Percentiles rank a stretch among this genome's conserved stretches.
These are phyloP conservation scores for Coemansia sp. DNA, from an alignment of 192 early-diverging fungal genomes.

Conservation along the genomic window DNA sequence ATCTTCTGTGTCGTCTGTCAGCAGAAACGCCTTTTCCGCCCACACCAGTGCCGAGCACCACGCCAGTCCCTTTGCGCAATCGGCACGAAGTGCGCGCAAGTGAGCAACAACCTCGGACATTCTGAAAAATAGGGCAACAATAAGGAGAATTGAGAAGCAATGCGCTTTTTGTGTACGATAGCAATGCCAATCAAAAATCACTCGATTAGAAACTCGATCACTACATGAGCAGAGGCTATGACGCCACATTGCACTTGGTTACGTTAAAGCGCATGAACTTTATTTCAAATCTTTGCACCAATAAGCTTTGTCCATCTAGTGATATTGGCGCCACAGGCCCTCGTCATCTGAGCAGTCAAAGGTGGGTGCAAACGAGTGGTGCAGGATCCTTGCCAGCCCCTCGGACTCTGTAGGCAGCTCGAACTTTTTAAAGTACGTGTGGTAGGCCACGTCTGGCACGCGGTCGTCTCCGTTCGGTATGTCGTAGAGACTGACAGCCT, in stretches of 20 bases:
- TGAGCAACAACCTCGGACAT: slow-evolving; percentile 39
- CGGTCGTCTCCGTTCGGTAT: slow-evolving; percentile 8
- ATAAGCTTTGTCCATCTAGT: too few species aligned
- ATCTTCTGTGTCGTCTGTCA: slow-evolving; percentile 32
- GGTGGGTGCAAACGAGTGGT: slow-evolving; percentile 25
- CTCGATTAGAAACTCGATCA: too few species aligned
- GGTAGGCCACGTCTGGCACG: slow-evolving; percentile 42
- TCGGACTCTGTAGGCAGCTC: slow-evolving; percentile 14
- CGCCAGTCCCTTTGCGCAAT: slow-evolving; percentile 38
- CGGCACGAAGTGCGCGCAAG: slow-evolving; percentile 34
- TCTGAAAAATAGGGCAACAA: too few species aligned
- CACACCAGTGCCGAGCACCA: slow-evolving; percentile 50
- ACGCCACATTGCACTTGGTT: not conserved
- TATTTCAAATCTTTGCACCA: too few species aligned
- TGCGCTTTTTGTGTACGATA: not conserved
- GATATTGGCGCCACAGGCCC: slow-evolving; percentile 37
- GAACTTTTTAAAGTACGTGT: slow-evolving; percentile 45
- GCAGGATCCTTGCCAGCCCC: slow-evolving; percentile 21
- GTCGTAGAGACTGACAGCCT: not conserved
- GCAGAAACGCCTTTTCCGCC: slow-evolving; percentile 42
- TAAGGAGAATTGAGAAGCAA: not conserved
- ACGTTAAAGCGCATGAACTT: not conserved
- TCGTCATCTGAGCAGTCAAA: slow-evolving; percentile 29
- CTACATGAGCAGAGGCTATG: too few species aligned
- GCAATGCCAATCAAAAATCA: too few species aligned